These are phyloP conservation scores for Wickerhamomyces hampshirensis DNA, from an alignment of 805 yeast genomes.

Conservation along the genomic window DNA sequence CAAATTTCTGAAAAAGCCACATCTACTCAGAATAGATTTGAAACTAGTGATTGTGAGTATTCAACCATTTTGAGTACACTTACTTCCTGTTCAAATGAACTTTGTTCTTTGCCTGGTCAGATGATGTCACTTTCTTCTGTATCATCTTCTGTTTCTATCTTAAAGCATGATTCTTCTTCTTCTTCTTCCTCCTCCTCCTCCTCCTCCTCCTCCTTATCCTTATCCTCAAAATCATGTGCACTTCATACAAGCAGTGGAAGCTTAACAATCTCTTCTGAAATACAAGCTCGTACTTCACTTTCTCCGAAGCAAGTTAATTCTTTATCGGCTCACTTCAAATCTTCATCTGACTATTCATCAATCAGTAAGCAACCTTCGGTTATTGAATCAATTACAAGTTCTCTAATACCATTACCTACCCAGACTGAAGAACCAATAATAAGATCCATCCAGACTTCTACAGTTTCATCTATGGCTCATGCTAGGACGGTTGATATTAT, in stretches of 20 bases:
- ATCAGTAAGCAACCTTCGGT: no score
- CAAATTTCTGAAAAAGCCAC: no score
- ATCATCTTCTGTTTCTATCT: background rate
- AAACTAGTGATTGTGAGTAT: background rate
- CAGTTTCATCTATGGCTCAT: no score
- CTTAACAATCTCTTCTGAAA: constrained; percentile 1
- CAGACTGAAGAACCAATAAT: no score
- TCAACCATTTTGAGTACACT: constrained; percentile 4
- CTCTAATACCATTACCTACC: no score
- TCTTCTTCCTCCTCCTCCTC: background rate
- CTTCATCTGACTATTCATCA: no score
- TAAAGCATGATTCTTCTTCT: background rate
- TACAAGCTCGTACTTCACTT: constrained; percentile 1
- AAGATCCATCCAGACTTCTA: no score
- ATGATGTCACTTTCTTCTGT: background rate
- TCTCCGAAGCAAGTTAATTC: background rate
- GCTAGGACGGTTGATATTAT: background rate
- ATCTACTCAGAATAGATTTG: background rate
- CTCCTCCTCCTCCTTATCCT: constrained; percentile 1
- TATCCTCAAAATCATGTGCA: constrained; percentile 1
- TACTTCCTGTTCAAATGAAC: constrained; percentile 8
- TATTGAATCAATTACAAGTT: background rate
- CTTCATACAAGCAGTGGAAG: constrained; percentile 3
- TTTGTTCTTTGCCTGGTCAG: constrained; percentile 5
- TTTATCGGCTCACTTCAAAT: no score